Evolutionary conservation across 768 basidiomycete genomes (phyloP), one percentile per base, ranked within the genome.

Genomic region (Boletus rubescentipes): DNA sequence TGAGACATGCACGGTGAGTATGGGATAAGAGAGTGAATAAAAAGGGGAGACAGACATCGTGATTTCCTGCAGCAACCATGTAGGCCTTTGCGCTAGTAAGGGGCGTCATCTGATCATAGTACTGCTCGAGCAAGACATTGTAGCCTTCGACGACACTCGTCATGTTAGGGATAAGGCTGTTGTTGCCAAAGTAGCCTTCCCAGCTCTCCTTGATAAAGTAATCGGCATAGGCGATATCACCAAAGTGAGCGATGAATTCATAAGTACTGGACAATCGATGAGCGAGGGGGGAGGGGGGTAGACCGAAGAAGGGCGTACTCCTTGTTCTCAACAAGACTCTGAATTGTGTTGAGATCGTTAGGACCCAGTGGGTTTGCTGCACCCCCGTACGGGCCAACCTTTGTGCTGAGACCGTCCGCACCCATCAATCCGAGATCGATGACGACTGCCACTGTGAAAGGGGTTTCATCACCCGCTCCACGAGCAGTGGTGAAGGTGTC

Each of bases 191-290:
- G 51, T 67, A 68, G 26, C 66, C 67, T 42, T 67, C 11, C 66
- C 66, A 67, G n/a, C 66, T 67, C 37, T 67, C 67, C 14, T 57
- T 60, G 40, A 67, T 64, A 18, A 67, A 66, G 52, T 68, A 68
- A 48, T 68, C 66, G 6, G 67, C 37, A 26, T 66, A 67, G 9
- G 67, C 64, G 9, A 68, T 56, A 43, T 60, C 66, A 5, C 66
- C 66, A 10, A 44, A 59, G 26, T 67, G 67, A 45, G 62, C 67
- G 6, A 68, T 50, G 38, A 66, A 67, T 4, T 68, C 58, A 18
- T 46, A 67, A 10, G 66, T 66, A 15, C 64, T 67, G n/a, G 2
- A 11, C 6, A 18, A 15, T 12, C 15, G 9, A 30, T 66, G 35
- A 61, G 32, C n/a, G 12, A 49, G 3, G 15, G 11, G 37, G 14